Evolutionary conservation across 116 monocot genomes (phyloP).

Genomic region (Iris pallida): DNA sequence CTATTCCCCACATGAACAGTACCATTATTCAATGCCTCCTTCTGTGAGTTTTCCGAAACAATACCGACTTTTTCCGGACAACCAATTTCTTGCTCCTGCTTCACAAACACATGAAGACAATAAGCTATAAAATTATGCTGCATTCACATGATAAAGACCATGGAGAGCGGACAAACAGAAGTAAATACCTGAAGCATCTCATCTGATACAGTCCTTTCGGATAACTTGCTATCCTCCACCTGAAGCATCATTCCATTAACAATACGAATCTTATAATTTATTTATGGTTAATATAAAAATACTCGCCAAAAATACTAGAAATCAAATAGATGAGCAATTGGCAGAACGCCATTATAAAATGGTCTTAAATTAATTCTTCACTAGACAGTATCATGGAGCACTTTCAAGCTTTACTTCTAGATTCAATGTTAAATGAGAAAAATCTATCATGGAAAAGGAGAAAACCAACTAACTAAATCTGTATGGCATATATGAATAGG

Average conservation of each 20-base stretch:
- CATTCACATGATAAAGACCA: not conserved
- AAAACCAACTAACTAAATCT: too few relatives aligned
- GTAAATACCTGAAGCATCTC: conserved; percentile 50
- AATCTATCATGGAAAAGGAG: too few relatives aligned
- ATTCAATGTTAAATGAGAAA: too few relatives aligned
- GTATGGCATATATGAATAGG: too few relatives aligned
- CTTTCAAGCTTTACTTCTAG: too few relatives aligned
- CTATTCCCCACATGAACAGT: conserved; percentile 28
- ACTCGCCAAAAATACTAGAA: too few relatives aligned
- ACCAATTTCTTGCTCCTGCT: conserved; percentile 37
- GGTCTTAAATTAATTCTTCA: too few relatives aligned
- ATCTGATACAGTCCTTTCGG: conserved; percentile 70
- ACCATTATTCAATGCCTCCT: conserved; percentile 43
- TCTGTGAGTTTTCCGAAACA: conserved; percentile 21
- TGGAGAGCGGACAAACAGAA: conserved; percentile 3
- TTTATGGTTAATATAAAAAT: too few relatives aligned
- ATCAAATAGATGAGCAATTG: too few relatives aligned
- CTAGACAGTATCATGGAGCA: too few relatives aligned
- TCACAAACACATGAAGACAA: conserved; percentile 35
- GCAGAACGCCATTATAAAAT: too few relatives aligned
- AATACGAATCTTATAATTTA: not conserved
- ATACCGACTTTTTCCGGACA: conserved; percentile 32
- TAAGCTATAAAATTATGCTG: not conserved
- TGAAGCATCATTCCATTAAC: conserved; percentile 21
- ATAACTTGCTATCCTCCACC: conserved; percentile 61